phyloP scores from a whole-genome alignment of 1,284 basidiomycete genomes.

The Leccinum griseonigrum region DNA sequence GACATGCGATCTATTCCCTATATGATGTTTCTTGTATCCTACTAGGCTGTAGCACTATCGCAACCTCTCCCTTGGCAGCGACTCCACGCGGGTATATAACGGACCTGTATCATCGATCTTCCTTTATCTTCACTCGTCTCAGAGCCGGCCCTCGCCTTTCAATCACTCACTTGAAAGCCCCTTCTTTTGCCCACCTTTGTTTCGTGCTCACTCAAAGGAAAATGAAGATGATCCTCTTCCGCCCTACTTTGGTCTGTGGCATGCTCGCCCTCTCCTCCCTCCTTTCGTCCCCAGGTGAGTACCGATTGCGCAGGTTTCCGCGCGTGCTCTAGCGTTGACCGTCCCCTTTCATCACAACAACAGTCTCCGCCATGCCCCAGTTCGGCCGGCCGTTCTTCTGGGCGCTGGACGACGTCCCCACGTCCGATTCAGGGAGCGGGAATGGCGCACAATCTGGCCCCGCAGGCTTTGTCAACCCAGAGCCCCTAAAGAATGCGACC shows the following conservation, averaged over 20 bases:
- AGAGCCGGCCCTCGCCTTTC: neutral
- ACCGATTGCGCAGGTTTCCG: neutral
- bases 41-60: too few species aligned
- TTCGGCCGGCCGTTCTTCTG: constrained; percentile 17
- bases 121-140: neutral
- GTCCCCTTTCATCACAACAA: neutral
- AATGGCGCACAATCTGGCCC: neutral
- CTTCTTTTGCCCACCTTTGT: neutral
- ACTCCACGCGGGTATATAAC: neutral
- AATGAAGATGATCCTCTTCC: constrained; percentile 23
- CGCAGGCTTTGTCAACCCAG: neutral
- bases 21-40: constrained; percentile 8
- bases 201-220: neutral
- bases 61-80: neutral
- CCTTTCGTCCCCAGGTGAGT: constrained; percentile 11
- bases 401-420: constrained; percentile 7
- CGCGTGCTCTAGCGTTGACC: neutral
- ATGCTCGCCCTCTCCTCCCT: constrained; percentile 6
- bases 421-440: neutral
- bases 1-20: neutral
- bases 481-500: neutral
- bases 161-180: neutral
- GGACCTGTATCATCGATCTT: neutral
- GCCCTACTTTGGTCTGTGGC: constrained; percentile 15
- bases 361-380: constrained; percentile 21